Percentiles rank a stretch among this genome's conserved stretches.
phyloP scores from a whole-genome alignment of 495 filamentous ascomycete genomes.

The Penicillium malachiteum region DNA sequence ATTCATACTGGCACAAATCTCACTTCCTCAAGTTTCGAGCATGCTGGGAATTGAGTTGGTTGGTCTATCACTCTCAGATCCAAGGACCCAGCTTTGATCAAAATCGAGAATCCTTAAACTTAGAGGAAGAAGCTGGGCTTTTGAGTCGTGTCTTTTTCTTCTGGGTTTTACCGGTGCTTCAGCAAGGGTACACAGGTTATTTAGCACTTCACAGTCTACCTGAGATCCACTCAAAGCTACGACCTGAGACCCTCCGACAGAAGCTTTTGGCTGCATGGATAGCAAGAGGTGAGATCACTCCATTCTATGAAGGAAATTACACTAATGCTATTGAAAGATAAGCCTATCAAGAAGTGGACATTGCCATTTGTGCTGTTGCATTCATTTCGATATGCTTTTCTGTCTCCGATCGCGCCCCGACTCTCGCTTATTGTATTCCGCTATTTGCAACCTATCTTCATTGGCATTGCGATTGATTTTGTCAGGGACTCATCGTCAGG shows the following conservation, averaged over 20 bases:
- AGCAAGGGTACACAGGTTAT: background rate
- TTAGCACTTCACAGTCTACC: background rate
- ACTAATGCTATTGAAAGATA: background rate
- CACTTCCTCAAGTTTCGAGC: background rate
- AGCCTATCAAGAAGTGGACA: background rate
- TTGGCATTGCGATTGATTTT: conserved; percentile 4
- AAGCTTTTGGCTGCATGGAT: background rate
- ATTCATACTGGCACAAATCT: no score
- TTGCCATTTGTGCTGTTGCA: background rate
- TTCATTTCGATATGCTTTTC: background rate
- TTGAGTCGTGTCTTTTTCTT: background rate
- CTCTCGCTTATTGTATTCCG: conserved; percentile 2
- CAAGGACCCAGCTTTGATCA: background rate
- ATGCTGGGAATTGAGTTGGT: background rate
- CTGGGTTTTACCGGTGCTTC: conserved; percentile 3
- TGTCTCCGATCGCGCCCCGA: conserved; percentile 2
- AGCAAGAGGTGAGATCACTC: background rate
- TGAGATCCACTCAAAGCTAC: background rate
- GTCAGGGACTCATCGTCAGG: conserved; percentile 1
- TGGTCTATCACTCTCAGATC: background rate
- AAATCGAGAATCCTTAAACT: background rate
- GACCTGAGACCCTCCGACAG: background rate
- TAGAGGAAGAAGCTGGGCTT: background rate
- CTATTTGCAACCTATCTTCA: conserved; percentile 7
- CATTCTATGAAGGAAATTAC: background rate